Evolutionary conservation across 2,329 filamentous ascomycete genomes (phyloP), one percentile per base, ranked within the genome.

Genomic region (Emmonsiellopsis sp.): DNA sequence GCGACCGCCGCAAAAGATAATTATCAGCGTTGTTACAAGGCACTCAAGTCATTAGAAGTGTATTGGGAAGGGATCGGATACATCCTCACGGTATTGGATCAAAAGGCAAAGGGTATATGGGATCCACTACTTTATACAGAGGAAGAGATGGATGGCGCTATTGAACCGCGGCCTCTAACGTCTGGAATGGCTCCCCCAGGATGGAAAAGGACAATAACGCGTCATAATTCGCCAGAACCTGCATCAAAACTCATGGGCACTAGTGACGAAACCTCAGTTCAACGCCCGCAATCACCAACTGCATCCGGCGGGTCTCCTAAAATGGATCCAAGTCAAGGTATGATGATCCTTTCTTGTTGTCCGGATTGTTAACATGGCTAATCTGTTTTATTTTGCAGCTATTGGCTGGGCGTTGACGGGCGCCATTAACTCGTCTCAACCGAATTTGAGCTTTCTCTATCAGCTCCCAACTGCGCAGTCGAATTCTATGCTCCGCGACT

Each of bases 41-140:
- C 88, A 0, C 70, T 95, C 9, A 83, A 91, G 60, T 84, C 88
- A 45, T 74, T 94, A n/a, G 83, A 93, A 60, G 78, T 79, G 0
- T 93, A 93, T 64, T 95, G 89, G 89, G 86, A 86, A 37, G 89
- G 89, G 6, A 85, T 88, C 31, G 85, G 87, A 54, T 95, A 95
- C 65, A 94, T 95, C 40, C 72, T 95, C 39, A 92, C 87, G 0
- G 88, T 89, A 0, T 73, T 95, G 9, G 88, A 94, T 61, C 89
- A 94, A 61, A 93, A 93, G 66, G 84, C 88, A 11, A 89, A 92
- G 65, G 89, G 89, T 0, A 88, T 92, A 39, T 87, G 85, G 69
- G 88, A 95, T 62, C 89, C 81, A 2, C 66, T 83, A 11, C 65
- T 84, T 8, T 84, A 83, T 58, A 82, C 79, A 0, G 71, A 71